These are phyloP conservation scores for Xylaria intraflava DNA, from an alignment of 495 filamentous ascomycete genomes.

Conservation along the genomic window DNA sequence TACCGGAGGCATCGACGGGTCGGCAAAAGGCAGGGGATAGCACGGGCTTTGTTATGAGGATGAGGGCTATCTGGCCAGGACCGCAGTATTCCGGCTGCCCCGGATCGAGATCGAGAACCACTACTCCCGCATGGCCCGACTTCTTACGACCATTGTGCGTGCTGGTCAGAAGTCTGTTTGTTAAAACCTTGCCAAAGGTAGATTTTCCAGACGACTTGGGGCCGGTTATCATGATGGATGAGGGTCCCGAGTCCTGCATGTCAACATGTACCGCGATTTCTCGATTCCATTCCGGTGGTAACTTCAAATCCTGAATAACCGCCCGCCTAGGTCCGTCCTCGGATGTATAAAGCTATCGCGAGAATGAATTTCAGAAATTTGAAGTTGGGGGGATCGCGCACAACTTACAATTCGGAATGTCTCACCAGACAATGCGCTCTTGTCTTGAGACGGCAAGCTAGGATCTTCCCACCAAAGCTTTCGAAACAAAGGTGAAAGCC, in stretches of 20 bases:
- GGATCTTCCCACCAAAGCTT: constrained; percentile 61
- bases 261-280: constrained; percentile 33
- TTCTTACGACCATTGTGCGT: constrained; percentile 19
- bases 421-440: background rate
- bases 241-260: constrained; percentile 34
- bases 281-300: constrained; percentile 60
- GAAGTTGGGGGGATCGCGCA: background rate
- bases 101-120: constrained; percentile 75
- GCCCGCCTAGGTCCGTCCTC: constrained; percentile 36
- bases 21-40: constrained; percentile 73
- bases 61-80: constrained; percentile 69
- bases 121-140: constrained; percentile 35
- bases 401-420: constrained; percentile 37
- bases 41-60: constrained; percentile 55
- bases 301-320: constrained; percentile 53
- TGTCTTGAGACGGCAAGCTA: constrained; percentile 6
- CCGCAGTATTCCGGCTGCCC: constrained; percentile 77
- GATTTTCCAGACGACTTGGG: constrained; percentile 85
- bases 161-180: constrained; percentile 64
- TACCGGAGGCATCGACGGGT: constrained; percentile 34
- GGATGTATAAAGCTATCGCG: constrained; percentile 39
- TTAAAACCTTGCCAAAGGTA: constrained; percentile 69
- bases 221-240: constrained; percentile 59
- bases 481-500: constrained; percentile 62
- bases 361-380: constrained; percentile 10